Base-by-base conservation (phyloP, 805 yeast species). In the Candida morakotiae region DNA sequence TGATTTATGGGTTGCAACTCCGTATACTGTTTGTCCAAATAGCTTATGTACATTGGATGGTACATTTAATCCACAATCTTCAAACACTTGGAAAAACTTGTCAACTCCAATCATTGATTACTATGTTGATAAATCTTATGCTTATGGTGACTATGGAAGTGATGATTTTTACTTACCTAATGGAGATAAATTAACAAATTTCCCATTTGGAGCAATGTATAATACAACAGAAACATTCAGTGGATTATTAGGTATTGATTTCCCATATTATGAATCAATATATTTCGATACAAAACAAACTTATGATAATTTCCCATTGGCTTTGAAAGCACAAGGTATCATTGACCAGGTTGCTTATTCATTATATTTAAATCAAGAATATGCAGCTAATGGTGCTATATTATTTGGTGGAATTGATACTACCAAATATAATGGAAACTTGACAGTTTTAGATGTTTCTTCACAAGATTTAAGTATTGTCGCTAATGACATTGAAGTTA, bases 291-390 rank as follows among this genome's bases (percentile, higher is more conserved):
- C 14, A 5, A n/a, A 7, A 6, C 19, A 28, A 16, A 22, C 16
- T 6, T 65, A 64, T 43, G 49, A 48, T 35, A 65, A 64, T 39
- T 43, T 62, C 17, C 71, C 71, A 5, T 42, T 48, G 22, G 52
- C 52, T 19, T 46, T 65, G 51, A 56, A 57, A 38, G 31, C 43
- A 4, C 50, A 52, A 33, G 69, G 69, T 10, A 26, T 52, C 22
- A 62, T 61, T 40, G 42, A 60, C 27, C 60, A 55, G 41, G 43
- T 41, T 18, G 56, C 56, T 17, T 65, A 62, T 48, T 62, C 67
- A 19, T 47, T 62, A 31, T 62, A 53, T 42, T 53, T 64, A 45
- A 47, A 51, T n/a, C n/a, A n/a, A n/a, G n/a, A n/a, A 38, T 14
- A 40, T 45, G 10, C n/a, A n/a, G n/a, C n/a, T 9, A 21, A 21